These are phyloP conservation scores for Colletotrichum zoysiae DNA, from an alignment of 2,329 filamentous ascomycete species.

Conservation along the genomic window DNA sequence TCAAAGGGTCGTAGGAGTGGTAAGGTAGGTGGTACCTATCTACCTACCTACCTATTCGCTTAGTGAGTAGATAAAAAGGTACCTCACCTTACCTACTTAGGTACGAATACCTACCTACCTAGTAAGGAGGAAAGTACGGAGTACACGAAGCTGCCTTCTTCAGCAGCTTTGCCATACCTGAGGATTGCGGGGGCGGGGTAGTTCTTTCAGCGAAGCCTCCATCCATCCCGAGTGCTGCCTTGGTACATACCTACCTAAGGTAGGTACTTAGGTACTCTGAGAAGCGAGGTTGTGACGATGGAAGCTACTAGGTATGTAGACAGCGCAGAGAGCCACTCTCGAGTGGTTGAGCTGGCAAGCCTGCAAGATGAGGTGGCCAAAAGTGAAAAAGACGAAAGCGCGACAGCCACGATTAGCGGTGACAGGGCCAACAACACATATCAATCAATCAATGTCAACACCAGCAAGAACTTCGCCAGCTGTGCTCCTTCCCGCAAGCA, in stretches of 20 bases:
- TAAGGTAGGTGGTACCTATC: background rate
- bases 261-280: background rate
- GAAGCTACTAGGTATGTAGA: too few species aligned
- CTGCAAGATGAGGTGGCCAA: conserved; percentile 38
- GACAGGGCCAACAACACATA: conserved; percentile 6
- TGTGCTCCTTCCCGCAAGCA: background rate
- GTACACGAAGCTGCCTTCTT: background rate
- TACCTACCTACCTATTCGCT: too few species aligned
- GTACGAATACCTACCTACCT: too few species aligned
- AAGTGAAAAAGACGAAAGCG: conserved; percentile 4
- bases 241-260: background rate
- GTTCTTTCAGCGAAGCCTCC: background rate
- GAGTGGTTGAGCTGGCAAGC: conserved; percentile 29
- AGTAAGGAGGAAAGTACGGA: too few species aligned
- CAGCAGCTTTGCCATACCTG: conserved; percentile 17
- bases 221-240: background rate
- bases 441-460: background rate
- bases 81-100: too few species aligned
- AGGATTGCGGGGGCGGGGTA: conserved; percentile 26
- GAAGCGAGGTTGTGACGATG: background rate
- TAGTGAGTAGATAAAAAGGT: too few species aligned
- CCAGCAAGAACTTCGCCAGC: background rate
- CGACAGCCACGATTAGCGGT: conserved; percentile 25
- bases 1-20: conserved; percentile 32
- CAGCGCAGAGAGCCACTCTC: background rate